These are phyloP conservation scores for Rosa hybrid DNA, from an alignment of 331 rosid genomes.

Conservation along the genomic window DNA sequence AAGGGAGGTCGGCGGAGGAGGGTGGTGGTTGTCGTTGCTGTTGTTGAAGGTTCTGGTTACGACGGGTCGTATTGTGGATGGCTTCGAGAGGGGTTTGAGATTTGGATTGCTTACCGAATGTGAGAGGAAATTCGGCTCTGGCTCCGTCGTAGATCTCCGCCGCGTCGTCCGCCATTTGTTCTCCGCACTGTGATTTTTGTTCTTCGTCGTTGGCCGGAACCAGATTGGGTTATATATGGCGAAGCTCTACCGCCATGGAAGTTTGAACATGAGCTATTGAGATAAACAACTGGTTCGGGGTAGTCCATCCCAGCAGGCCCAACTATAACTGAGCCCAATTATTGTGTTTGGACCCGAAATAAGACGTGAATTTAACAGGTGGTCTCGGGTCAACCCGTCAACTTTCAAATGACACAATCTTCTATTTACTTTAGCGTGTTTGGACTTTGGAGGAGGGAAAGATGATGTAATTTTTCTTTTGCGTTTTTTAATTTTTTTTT, in stretches of 20 bases:
- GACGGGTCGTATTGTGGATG: conserved; percentile 83
- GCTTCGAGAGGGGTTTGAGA: conserved; percentile 79
- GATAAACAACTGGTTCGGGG: background rate
- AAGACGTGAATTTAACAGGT: no score
- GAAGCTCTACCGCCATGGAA: background rate
- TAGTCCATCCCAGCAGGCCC: background rate
- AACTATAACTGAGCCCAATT: background rate
- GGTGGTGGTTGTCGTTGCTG: conserved; percentile 22
- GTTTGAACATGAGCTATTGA: background rate
- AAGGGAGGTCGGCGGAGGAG: conserved; percentile 41
- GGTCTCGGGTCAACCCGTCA: no score
- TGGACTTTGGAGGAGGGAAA: no score
- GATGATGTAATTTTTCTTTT: no score
- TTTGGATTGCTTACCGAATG: conserved; percentile 89
- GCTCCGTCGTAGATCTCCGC: conserved; percentile 75
- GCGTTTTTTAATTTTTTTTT: no score
- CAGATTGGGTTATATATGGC: background rate
- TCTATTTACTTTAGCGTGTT: no score
- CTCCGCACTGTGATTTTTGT: background rate
- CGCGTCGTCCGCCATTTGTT: conserved; percentile 45
- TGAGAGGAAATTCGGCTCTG: conserved; percentile 75
- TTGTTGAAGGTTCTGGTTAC: conserved; percentile 30
- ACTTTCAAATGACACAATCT: no score
- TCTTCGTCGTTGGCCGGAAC: background rate
- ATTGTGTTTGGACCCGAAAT: no score